A percentile compares a stretch with the other conserved stretches of the same genome.
Conservation (phyloP, 169 alveolate species). For the Eimeria brunetti region DNA sequence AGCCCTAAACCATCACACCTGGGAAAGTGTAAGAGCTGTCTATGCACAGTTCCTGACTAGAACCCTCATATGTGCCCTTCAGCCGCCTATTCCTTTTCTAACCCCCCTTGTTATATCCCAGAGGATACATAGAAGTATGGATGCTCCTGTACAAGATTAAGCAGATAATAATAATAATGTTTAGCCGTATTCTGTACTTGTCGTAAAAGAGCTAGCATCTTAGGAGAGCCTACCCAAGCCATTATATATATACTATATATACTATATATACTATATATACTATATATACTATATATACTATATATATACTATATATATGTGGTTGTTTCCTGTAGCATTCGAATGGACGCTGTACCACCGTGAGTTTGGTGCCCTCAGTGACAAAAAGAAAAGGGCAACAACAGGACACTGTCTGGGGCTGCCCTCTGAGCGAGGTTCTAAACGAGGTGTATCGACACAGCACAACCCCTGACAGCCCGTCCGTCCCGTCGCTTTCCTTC, state of each 20-base stretch:
- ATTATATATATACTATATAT: background rate
- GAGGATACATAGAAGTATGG: background rate
- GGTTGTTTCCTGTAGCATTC: background rate
- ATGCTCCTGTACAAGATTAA: background rate
- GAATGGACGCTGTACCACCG: background rate
- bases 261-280: background rate
- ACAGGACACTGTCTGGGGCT: background rate
- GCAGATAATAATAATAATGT: background rate
- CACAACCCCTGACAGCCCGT: background rate
- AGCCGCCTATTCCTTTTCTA: too few relatives aligned
- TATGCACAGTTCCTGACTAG: background rate
- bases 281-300: background rate
- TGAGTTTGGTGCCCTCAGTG: background rate
- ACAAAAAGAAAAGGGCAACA: background rate
- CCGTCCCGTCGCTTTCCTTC: background rate
- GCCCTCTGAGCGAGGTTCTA: background rate
- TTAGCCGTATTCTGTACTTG: background rate
- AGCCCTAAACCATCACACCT: too few relatives aligned
- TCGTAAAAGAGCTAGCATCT: background rate
- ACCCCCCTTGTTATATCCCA: background rate
- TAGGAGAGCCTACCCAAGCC: background rate
- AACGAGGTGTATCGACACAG: background rate
- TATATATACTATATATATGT: background rate
- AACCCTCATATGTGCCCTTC: background rate
- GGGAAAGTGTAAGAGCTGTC: too few relatives aligned